Percentiles rank a stretch among this genome's conserved stretches.
Conservation (phyloP, 805 yeast species). For the Candida tibetensis region DNA sequence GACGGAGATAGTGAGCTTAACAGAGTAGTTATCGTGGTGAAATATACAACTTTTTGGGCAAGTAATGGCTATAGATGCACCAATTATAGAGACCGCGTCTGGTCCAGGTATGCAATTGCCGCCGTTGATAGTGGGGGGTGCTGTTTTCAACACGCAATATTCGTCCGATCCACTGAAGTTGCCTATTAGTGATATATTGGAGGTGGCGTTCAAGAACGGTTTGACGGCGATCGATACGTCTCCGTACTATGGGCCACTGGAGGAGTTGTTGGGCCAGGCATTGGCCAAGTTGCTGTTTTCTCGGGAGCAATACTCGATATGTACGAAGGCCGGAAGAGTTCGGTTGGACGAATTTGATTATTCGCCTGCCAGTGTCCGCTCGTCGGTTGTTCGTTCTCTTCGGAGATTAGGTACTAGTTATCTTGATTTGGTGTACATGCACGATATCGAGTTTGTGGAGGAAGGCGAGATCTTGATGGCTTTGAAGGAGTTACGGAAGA, state of each 20-base stretch:
- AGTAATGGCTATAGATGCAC: neutral
- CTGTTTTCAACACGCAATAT: constrained; percentile 80
- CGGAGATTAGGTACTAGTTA: constrained; percentile 63
- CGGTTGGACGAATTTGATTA: constrained; percentile 72
- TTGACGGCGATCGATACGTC: constrained; percentile 83
- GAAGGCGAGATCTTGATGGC: constrained; percentile 59
- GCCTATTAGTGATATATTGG: constrained; percentile 57
- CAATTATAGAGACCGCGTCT: neutral
- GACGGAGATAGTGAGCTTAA: too few relatives aligned
- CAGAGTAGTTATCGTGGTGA: too few relatives aligned
- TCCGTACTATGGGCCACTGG: constrained; percentile 92
- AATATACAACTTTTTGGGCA: too few relatives aligned
- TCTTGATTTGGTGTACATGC: constrained; percentile 80
- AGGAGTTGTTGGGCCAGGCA: constrained; percentile 67
- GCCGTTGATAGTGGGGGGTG: constrained; percentile 80
- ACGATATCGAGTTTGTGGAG: constrained; percentile 81
- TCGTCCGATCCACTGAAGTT: constrained; percentile 61
- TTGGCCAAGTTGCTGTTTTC: constrained; percentile 38
- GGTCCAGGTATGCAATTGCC: constrained; percentile 32
- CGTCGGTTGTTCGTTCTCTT: constrained; percentile 65
- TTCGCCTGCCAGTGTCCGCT: constrained; percentile 54
- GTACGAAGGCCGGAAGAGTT: constrained; percentile 86
- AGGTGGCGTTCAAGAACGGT: constrained; percentile 62
- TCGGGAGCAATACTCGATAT: constrained; percentile 64
- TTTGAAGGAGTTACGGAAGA: constrained; percentile 51